phyloP scores from a whole-genome alignment of 2,329 filamentous ascomycete species.

The Trichoderma koningiopsis region DNA sequence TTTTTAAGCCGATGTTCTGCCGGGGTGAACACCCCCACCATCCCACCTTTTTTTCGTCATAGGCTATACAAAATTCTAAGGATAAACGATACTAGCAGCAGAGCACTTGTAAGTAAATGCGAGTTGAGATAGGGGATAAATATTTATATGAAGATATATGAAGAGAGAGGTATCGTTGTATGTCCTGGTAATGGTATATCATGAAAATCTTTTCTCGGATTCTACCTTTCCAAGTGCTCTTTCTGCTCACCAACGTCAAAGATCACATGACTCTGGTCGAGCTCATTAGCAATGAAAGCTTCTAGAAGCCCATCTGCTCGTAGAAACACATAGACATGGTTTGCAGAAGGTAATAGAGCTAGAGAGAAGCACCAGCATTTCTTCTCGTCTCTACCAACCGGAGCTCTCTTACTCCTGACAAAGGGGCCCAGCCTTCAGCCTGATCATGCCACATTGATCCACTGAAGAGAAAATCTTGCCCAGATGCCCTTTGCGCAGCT shows the following conservation, averaged over 20 bases:
- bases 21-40: conserved; percentile 20
- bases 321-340: background rate
- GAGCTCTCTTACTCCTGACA: background rate
- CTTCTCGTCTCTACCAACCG: background rate
- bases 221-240: background rate
- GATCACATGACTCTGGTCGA: conserved; percentile 4
- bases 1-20: conserved; percentile 22
- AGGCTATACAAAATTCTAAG: background rate
- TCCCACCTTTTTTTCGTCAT: conserved; percentile 10
- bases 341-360: background rate
- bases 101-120: background rate
- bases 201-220: background rate
- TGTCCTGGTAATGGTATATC: background rate
- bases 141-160: background rate
- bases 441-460: conserved; percentile 34
- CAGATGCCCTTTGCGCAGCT: conserved; percentile 71
- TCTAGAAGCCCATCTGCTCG: background rate
- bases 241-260: background rate
- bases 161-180: too few relatives aligned
- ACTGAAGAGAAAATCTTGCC: conserved; percentile 18
- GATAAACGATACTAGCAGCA: background rate
- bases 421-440: background rate
- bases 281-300: background rate
- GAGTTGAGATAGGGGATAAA: background rate
- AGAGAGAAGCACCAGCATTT: background rate